Evolutionary conservation across 1,284 basidiomycete species (phyloP).

Genomic region (Inonotus obliquus): DNA sequence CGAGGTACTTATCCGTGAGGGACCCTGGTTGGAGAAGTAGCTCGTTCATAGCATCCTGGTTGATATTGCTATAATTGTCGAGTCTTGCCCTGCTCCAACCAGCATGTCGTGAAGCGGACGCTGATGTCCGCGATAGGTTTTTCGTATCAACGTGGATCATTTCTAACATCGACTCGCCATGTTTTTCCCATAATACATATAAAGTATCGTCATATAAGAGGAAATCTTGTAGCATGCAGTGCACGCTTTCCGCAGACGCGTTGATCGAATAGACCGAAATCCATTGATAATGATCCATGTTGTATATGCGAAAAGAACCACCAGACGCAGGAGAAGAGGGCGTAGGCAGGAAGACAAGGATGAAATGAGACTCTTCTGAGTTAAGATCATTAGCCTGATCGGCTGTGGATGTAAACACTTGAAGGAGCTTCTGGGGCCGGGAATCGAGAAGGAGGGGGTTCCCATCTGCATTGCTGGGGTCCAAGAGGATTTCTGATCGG

Average conservation of each 20-base stretch:
- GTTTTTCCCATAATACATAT: constrained; percentile 70
- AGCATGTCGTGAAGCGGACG: constrained; percentile 25
- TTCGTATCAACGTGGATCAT: constrained; percentile 40
- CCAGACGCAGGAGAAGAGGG: constrained; percentile 56
- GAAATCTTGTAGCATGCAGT: constrained; percentile 75
- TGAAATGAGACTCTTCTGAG: constrained; percentile 23
- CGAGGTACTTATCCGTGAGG: constrained; percentile 72
- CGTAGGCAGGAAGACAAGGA: constrained; percentile 65
- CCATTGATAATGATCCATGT: constrained; percentile 49
- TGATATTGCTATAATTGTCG: constrained; percentile 67
- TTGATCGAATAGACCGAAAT: constrained; percentile 51
- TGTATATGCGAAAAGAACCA: constrained; percentile 65
- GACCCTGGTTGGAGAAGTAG: constrained; percentile 69
- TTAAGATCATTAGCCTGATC: constrained; percentile 42
- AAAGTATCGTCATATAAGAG: constrained; percentile 47
- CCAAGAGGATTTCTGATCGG: constrained; percentile 52
- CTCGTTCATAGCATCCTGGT: constrained; percentile 84
- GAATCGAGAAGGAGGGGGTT: constrained; percentile 47
- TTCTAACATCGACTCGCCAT: constrained; percentile 70
- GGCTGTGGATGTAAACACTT: constrained; percentile 42
- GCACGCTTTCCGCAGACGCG: constrained; percentile 51
- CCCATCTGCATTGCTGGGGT: constrained; percentile 32
- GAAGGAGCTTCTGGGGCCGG: constrained; percentile 56
- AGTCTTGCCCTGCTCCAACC: constrained; percentile 54
- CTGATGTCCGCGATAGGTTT: constrained; percentile 16